These are phyloP conservation scores for Lanzia echinophila DNA, from an alignment of 2,329 filamentous ascomycete genomes.

Conservation along the genomic window DNA sequence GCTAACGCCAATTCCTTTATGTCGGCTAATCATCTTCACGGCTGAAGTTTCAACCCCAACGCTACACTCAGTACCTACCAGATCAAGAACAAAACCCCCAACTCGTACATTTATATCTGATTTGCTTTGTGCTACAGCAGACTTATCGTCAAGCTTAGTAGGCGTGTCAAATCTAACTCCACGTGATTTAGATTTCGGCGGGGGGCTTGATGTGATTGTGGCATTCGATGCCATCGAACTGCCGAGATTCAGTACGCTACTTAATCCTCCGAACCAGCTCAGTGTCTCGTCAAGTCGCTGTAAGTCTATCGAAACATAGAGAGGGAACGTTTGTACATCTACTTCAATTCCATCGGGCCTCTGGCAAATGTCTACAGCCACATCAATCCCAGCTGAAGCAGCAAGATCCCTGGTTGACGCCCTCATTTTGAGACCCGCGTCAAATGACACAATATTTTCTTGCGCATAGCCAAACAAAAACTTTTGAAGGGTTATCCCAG, in stretches of 20 bases:
- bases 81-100: constrained; percentile 65
- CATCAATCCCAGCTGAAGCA: constrained; percentile 49
- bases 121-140: constrained; percentile 43
- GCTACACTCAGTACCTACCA: constrained; percentile 73
- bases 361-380: constrained; percentile 47
- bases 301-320: constrained; percentile 71
- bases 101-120: constrained; percentile 68
- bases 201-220: constrained; percentile 39
- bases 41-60: constrained; percentile 71
- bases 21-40: constrained; percentile 71
- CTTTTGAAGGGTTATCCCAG: constrained; percentile 39
- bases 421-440: constrained; percentile 49
- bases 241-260: constrained; percentile 82
- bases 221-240: constrained; percentile 72
- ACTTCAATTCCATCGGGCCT: constrained; percentile 42
- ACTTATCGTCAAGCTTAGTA: constrained; percentile 26
- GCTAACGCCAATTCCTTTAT: constrained; percentile 63
- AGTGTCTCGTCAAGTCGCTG: constrained; percentile 80
- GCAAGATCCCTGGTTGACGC: constrained; percentile 54
- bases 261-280: constrained; percentile 83
- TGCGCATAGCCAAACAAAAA: constrained; percentile 57
- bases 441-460: constrained; percentile 58
- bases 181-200: constrained; percentile 39
- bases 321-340: constrained; percentile 67
- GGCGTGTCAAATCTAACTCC: constrained; percentile 54